These are phyloP conservation scores for Globisporangium cederbergense DNA, from an alignment of 352 stramenopile genomes.

Conservation along the genomic window DNA sequence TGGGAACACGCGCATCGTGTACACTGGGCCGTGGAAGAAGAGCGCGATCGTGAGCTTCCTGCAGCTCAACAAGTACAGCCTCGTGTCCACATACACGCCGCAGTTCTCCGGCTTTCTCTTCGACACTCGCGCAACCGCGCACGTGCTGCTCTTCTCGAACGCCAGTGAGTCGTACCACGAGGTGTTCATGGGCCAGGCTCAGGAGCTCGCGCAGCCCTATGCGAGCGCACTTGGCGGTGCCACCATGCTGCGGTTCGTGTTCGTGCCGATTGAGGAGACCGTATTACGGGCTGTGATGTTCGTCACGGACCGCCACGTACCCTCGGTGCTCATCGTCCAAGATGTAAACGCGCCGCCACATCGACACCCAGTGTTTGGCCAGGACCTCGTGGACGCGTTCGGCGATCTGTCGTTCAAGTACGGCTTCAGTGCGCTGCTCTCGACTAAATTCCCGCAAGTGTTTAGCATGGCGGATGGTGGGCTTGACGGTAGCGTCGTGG, in stretches of 20 bases:
- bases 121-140: conserved; percentile 20
- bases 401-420: conserved; percentile 3
- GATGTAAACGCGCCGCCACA: conserved; percentile 18
- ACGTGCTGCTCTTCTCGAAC: conserved; percentile 42
- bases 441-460: background rate
- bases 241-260: conserved; percentile 28
- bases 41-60: conserved; percentile 24
- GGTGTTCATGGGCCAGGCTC: conserved; percentile 6
- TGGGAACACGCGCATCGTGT: conserved; percentile 20
- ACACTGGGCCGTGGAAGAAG: conserved; percentile 25
- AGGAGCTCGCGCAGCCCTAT: conserved; percentile 21
- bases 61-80: conserved; percentile 29
- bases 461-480: background rate
- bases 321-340: conserved; percentile 24
- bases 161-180: conserved; percentile 15
- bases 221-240: background rate
- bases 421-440: conserved; percentile 9
- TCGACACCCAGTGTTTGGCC: conserved; percentile 15
- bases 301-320: conserved; percentile 24
- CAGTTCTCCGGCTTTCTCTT: conserved; percentile 26
- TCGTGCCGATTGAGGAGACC: conserved; percentile 21
- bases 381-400: conserved; percentile 13
- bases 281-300: conserved; percentile 28
- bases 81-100: conserved; percentile 27
- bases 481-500: background rate